These are phyloP conservation scores for Candida railenensis DNA, from an alignment of 805 yeast genomes.

Conservation along the genomic window DNA sequence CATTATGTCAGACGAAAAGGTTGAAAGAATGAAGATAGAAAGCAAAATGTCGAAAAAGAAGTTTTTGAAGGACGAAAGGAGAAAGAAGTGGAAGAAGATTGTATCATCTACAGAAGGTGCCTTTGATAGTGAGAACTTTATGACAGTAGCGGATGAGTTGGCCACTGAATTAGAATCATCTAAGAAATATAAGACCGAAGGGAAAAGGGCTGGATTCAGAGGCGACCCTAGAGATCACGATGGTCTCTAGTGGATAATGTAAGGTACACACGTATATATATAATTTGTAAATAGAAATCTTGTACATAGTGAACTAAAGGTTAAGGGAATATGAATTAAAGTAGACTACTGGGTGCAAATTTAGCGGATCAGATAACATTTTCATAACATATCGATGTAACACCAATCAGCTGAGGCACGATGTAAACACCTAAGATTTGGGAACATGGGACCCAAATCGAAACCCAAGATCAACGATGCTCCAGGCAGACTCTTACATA, in stretches of 20 bases:
- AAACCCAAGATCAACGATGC: too few species aligned
- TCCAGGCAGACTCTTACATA: too few species aligned
- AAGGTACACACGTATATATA: not conserved
- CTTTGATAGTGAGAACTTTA: constrained; percentile 19
- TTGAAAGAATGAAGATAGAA: constrained; percentile 33
- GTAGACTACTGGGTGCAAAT: not conserved
- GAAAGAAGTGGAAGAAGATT: constrained; percentile 32
- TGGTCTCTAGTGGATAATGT: constrained; percentile 3
- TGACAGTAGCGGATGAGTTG: constrained; percentile 23
- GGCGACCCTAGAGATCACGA: constrained; percentile 13
- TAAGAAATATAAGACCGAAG: constrained; percentile 30
- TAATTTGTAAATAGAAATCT: too few species aligned
- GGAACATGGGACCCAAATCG: too few species aligned
- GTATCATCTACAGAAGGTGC: constrained; percentile 20
- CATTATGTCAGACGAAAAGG: constrained; percentile 26
- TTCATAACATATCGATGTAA: too few species aligned
- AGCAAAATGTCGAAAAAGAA: constrained; percentile 38
- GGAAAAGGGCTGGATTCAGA: constrained; percentile 25
- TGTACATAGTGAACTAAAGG: not conserved
- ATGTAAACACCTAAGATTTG: too few species aligned
- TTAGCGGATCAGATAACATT: too few species aligned
- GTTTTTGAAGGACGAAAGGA: constrained; percentile 34
- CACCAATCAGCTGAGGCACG: too few species aligned
- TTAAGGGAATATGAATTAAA: too few species aligned
- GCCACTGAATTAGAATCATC: constrained; percentile 33